These are phyloP conservation scores for Candida nanaspora DNA, from an alignment of 805 yeast genomes.

Conservation along the genomic window DNA sequence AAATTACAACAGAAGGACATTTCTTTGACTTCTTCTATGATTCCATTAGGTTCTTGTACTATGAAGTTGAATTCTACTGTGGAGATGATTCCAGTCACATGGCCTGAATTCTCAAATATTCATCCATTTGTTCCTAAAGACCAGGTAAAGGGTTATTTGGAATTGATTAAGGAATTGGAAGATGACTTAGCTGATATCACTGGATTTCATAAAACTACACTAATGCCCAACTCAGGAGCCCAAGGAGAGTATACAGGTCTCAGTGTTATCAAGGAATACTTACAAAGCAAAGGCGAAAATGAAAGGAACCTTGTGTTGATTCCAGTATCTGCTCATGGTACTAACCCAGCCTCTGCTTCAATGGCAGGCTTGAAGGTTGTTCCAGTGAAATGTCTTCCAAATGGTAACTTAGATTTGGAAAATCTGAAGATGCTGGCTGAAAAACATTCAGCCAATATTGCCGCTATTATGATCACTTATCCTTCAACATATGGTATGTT, in stretches of 20 bases:
- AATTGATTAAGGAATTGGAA: constrained; percentile 70
- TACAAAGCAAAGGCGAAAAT: constrained; percentile 60
- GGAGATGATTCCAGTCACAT: constrained; percentile 88
- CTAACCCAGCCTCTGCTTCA: constrained; percentile 97
- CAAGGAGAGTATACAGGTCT: constrained; percentile 97
- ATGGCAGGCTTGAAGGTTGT: constrained; percentile 95
- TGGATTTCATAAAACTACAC: constrained; percentile 83
- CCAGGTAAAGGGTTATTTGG: constrained; percentile 84
- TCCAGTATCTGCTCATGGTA: constrained; percentile 97
- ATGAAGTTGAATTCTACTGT: constrained; percentile 96
- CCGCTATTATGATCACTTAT: constrained; percentile 93
- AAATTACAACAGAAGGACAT: constrained; percentile 80
- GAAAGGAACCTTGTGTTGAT: constrained; percentile 83
- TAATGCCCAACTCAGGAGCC: constrained; percentile 98
- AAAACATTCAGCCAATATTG: constrained; percentile 61
- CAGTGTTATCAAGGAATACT: constrained; percentile 74
- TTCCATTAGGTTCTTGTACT: constrained; percentile 95
- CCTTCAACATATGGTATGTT: constrained; percentile 97
- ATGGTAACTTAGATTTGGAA: constrained; percentile 79
- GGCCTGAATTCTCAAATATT: constrained; percentile 84
- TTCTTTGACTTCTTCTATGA: constrained; percentile 94
- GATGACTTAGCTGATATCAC: constrained; percentile 85
- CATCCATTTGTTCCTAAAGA: constrained; percentile 91
- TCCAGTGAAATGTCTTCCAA: constrained; percentile 75
- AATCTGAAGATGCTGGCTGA: constrained; percentile 72